Percentiles rank a stretch among this genome's conserved stretches.
Evolutionary conservation across 2,329 filamentous ascomycete genomes (phyloP).

Genomic region (Aspergillus sojae): DNA sequence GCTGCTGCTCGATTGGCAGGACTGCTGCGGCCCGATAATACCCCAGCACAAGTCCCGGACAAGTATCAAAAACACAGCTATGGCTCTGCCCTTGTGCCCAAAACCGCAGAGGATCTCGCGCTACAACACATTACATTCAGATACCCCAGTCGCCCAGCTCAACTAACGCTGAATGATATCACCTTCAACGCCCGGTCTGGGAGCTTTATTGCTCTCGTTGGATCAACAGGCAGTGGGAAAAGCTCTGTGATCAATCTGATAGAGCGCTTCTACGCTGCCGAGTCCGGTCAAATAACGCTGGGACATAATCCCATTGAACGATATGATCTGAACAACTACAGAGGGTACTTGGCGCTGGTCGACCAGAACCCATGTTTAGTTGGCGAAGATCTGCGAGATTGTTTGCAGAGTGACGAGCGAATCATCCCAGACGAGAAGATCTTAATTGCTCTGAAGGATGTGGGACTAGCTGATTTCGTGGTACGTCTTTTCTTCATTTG

Average conservation of each 20-base stretch:
- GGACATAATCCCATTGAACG: not conserved
- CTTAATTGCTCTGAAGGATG: not conserved
- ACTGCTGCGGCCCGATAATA: not conserved
- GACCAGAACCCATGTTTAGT: not conserved
- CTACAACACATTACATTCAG: not conserved
- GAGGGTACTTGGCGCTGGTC: not conserved
- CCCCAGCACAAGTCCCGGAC: not conserved
- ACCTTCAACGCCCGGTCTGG: not conserved
- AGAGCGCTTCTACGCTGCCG: not conserved
- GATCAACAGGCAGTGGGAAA: not conserved
- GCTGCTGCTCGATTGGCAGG: not conserved
- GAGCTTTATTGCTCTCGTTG: not conserved
- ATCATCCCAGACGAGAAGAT: not conserved
- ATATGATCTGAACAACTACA: not conserved
- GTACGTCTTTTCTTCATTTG: not conserved
- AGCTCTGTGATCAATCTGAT: not conserved
- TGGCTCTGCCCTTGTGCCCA: not conserved
- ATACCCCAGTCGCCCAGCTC: not conserved
- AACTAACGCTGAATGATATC: not conserved
- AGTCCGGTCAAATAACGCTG: not conserved
- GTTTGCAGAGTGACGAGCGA: not conserved
- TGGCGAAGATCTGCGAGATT: not conserved
- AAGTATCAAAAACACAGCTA: not conserved
- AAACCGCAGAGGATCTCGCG: not conserved
- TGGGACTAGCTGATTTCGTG: not conserved